phyloP scores from a whole-genome alignment of 768 basidiomycete genomes.

The Rhizopogon sp. region DNA sequence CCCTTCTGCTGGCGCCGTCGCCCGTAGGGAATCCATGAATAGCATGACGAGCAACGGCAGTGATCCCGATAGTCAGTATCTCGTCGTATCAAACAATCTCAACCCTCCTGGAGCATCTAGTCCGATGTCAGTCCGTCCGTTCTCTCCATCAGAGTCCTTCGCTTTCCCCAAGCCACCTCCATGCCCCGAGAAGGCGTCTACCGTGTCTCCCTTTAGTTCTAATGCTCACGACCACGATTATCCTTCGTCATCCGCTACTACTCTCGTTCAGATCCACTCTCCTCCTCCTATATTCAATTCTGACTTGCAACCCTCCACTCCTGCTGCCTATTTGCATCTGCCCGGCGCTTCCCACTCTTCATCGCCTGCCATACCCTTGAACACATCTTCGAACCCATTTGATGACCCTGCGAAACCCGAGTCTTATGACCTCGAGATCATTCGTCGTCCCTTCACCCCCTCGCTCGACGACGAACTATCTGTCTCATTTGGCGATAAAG shows the following conservation, averaged over 20 bases:
- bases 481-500: slow-evolving; percentile 45
- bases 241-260: slow-evolving; percentile 10
- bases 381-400: slow-evolving; percentile 25
- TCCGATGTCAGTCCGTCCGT: slow-evolving; percentile 61
- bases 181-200: background rate
- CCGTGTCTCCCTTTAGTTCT: background rate
- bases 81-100: slow-evolving; percentile 24
- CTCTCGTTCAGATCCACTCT: slow-evolving; percentile 12
- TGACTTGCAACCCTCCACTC: slow-evolving; percentile 12
- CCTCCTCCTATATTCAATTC: slow-evolving; percentile 13
- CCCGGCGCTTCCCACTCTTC: background rate
- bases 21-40: slow-evolving; percentile 33
- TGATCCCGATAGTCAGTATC: slow-evolving; percentile 36
- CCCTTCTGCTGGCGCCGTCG: slow-evolving; percentile 17
- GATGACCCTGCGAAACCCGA: slow-evolving; percentile 25
- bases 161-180: slow-evolving; percentile 64
- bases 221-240: background rate
- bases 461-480: slow-evolving; percentile 55
- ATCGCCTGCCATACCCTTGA: background rate
- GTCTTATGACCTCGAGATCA: slow-evolving; percentile 40
- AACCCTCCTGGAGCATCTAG: slow-evolving; percentile 29
- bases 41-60: slow-evolving; percentile 34
- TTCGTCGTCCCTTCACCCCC: slow-evolving; percentile 53
- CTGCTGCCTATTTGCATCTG: slow-evolving; percentile 1
- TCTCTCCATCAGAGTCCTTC: slow-evolving; percentile 64